phyloP scores from a whole-genome alignment of 148 eudicot genomes.

The Diospyros lotus region DNA sequence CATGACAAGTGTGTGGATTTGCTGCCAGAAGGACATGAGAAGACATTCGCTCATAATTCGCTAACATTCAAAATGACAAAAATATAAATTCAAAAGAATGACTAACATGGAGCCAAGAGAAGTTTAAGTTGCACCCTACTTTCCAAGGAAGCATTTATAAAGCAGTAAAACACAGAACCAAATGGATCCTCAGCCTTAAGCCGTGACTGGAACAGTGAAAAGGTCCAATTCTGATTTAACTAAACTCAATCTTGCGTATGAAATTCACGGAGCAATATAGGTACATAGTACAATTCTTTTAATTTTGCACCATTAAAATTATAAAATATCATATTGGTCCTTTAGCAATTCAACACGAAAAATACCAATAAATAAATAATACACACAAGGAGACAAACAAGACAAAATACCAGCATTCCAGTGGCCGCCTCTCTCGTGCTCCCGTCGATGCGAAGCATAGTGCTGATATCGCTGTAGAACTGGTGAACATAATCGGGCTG shows the following conservation, averaged over 20 bases:
- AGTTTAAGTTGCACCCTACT: not conserved
- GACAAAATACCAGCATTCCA: conserved; percentile 64
- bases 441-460: conserved; percentile 83
- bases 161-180: too few relatives aligned
- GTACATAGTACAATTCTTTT: too few relatives aligned
- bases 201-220: too few relatives aligned
- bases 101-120: not conserved
- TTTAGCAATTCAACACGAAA: not conserved
- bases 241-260: too few relatives aligned
- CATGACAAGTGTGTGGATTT: conserved; percentile 81
- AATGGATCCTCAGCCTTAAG: too few relatives aligned
- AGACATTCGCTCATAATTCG: not conserved
- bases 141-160: not conserved
- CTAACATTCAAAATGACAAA: not conserved
- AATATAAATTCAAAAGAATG: not conserved
- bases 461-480: conserved; percentile 82
- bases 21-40: conserved; percentile 48
- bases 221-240: too few relatives aligned
- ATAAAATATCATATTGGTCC: too few relatives aligned
- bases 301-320: too few relatives aligned
- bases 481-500: conserved; percentile 77
- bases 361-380: not conserved
- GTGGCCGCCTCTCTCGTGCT: conserved; percentile 57
- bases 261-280: too few relatives aligned
- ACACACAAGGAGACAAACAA: not conserved